Conservation (phyloP, 305 asterid species). For the Plantago coronopus region DNA sequence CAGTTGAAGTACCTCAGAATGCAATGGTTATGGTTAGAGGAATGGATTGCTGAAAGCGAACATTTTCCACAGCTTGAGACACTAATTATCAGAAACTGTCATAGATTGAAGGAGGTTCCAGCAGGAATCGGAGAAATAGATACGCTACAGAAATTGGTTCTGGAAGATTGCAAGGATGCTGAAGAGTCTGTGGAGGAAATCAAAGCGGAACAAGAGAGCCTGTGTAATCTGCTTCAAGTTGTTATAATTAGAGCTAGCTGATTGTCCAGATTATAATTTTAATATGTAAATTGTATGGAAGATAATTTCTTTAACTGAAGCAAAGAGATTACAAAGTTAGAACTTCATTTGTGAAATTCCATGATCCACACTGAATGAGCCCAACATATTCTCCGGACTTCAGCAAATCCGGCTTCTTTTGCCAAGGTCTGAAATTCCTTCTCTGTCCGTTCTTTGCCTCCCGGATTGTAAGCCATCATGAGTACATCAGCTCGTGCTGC, state of each 20-base stretch:
- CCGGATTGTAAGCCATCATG: conserved; percentile 27
- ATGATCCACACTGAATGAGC: conserved; percentile 28
- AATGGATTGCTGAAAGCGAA: background rate
- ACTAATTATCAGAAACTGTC: background rate
- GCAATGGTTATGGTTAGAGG: background rate
- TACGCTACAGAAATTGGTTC: background rate
- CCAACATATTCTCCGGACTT: conserved; percentile 17
- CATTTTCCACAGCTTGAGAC: background rate
- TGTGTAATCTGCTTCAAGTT: background rate
- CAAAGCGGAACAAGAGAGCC: background rate
- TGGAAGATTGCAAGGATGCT: background rate
- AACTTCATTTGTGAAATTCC: conserved; percentile 30
- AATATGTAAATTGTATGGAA: no score
- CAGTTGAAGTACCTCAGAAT: conserved; percentile 18
- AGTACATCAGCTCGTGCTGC: conserved; percentile 19
- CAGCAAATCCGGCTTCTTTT: conserved; percentile 29
- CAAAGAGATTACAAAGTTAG: no score
- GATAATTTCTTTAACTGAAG: no score
- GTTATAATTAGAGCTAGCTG: no score
- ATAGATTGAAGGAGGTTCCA: background rate
- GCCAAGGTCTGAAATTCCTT: conserved; percentile 32
- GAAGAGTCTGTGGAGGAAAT: background rate
- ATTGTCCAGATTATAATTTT: no score
- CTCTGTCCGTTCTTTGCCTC: conserved; percentile 46
- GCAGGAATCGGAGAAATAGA: background rate